phyloP scores from a whole-genome alignment of 352 stramenopile genomes.

The Globisporangium camurandrum region DNA sequence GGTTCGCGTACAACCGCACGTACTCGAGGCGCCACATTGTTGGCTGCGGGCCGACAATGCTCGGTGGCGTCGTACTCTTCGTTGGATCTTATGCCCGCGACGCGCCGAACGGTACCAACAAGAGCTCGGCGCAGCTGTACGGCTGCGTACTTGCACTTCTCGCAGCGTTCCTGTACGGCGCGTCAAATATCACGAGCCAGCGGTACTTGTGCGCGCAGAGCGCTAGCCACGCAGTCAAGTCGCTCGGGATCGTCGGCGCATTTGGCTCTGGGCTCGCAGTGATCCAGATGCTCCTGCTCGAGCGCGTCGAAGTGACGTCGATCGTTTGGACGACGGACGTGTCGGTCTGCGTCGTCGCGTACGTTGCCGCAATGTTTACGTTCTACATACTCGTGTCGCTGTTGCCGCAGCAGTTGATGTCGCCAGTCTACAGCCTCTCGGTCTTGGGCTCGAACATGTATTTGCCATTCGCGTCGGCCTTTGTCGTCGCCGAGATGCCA shows the following conservation, averaged over 20 bases:
- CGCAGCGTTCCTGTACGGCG: constrained; percentile 25
- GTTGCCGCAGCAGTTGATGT: constrained; percentile 18
- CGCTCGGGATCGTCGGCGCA: constrained; percentile 21
- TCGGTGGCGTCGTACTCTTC: constrained; percentile 20
- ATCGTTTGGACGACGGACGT: constrained; percentile 23
- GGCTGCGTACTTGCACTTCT: constrained; percentile 24
- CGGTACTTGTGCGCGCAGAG: constrained; percentile 21
- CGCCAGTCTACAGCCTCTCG: constrained; percentile 29
- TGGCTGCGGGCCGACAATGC: constrained; percentile 17
- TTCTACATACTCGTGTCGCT: constrained; percentile 34
- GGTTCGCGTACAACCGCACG: constrained; percentile 12
- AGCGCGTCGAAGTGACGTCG: constrained; percentile 14
- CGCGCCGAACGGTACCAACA: constrained; percentile 3
- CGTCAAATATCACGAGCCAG: constrained; percentile 32
- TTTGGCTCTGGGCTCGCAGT: constrained; percentile 21
- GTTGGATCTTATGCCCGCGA: constrained; percentile 15
- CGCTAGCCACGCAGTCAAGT: constrained; percentile 21
- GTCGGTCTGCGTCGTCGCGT: constrained; percentile 21
- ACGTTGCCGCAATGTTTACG: constrained; percentile 25
- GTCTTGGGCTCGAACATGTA: constrained; percentile 32
- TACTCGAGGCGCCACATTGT: constrained; percentile 24
- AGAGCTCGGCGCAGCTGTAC: constrained; percentile 21
- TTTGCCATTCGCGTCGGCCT: constrained; percentile 19
- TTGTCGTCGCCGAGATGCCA: constrained; percentile 20
- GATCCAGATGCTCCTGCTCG: constrained; percentile 20